Base-by-base conservation (phyloP, 2,329 filamentous ascomycete species). In the Paecilomyces variotii region DNA sequence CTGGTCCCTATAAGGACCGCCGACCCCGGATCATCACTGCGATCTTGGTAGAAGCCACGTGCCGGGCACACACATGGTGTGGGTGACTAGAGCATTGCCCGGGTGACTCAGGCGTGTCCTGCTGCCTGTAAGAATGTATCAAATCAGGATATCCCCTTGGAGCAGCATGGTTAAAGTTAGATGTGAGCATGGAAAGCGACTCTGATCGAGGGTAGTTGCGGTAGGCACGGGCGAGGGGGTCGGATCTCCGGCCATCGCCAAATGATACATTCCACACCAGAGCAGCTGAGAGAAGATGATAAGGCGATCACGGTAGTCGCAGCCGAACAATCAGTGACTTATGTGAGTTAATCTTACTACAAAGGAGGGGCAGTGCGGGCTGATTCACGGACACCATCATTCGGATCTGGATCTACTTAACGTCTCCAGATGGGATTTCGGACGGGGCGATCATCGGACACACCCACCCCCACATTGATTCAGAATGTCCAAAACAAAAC, bases 121-220 rank as follows among this genome's bases (percentile, higher is more conserved):
- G 56, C 52, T 35, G 52, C 51, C 50, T 54, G 53, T 35, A 39
- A 51, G 30, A 57, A 54, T 53, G 53, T 53, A 45, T 54, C 25
- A 26, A 52, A 52, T 28, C 25, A 52, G 50, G 14, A 28, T 2
- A 52, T 52, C 25, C 10, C 12, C 12, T 28, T 28, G 6, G 3
- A 26, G 6, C 24, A 28, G 24, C 50, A 12, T 27, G 50, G 24
- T 52, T n/a, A 52, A 28, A 52, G 27, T 26, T 52, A 28, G 50
- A 25, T 26, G 26, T 11, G 50, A 52, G 24, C 9, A 14, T 14
- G 27, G n/a, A 52, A 12, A 26, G 25, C 19, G 27, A 52, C 6
- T 24, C 4, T 12, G 27, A n/a, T 25, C 19, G 25, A 52, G 50
- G 4, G 27, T 28, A 3, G 24, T 28, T 27, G 50, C 7, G 50